Base-by-base conservation (phyloP, 108 stramenopile species). In the Conticribra weissflogii region DNA sequence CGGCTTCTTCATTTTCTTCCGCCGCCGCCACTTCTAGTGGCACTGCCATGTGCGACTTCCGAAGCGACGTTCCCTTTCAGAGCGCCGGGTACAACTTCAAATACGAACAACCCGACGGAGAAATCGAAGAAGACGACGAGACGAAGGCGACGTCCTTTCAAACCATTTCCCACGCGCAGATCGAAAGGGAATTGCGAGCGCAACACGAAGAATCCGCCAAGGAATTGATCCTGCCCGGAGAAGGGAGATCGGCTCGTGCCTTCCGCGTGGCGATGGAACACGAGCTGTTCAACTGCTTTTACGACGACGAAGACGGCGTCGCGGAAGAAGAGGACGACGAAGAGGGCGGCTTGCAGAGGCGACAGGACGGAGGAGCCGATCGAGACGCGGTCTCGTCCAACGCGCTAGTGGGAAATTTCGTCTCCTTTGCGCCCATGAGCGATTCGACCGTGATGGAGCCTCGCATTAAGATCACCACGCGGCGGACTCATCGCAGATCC, bases 401-500 rank as follows among this genome's bases (percentile, higher is more conserved):
- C 19, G 58, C 34, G 1, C 33, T 59, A 3, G 32, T 59, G 15
- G 58, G 36, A 36, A 33, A 59, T 31, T 59, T 59, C 34, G 58
- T 59, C 36, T 59, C 58, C 0, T 59, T 59, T 12, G 32, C 58
- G 16, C 58, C 58, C 23, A 22, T 22, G 16, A 59, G 36, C 36
- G 12, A 9, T 41, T 12, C 58, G 36, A 21, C 36, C 9, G 34
- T 36, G 24, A 23, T 59, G 32, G 33, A 59, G 36, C 32, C 58
- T 30, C 58, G 58, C 58, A 59, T n/a, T n/a, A n/a, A n/a, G n/a
- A n/a, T 59, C 33, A 59, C 19, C 21, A 59, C 34, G 21, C 58
- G 58, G 19, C 29, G 36, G 12, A 41, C 36, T 41, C 36, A 41
- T 41, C 36, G 36, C 36, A 41, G 12, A 12, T 41, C 36, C 12